Percentiles rank a stretch among this genome's conserved stretches.
These are phyloP conservation scores for Stenocarpella maydis DNA, from an alignment of 2,329 filamentous ascomycete genomes.

Conservation along the genomic window DNA sequence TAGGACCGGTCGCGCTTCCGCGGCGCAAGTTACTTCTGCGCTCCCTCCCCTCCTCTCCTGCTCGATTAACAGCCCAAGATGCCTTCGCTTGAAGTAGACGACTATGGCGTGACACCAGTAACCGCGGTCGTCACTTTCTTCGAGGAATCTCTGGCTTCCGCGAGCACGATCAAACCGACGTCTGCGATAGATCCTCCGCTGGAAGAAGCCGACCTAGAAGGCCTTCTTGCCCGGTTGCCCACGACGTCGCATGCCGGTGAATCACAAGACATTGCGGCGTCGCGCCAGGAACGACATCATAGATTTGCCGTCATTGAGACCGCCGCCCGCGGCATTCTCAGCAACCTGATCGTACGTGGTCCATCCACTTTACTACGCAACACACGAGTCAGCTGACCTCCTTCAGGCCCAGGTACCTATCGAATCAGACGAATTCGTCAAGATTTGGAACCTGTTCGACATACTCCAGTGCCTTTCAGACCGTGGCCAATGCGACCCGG, in stretches of 20 bases:
- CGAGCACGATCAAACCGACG: slow-evolving; percentile 65
- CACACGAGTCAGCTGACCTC: slow-evolving; percentile 44
- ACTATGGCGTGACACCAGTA: slow-evolving; percentile 61
- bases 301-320: slow-evolving; percentile 82
- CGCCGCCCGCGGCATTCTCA: slow-evolving; percentile 82
- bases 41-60: background rate
- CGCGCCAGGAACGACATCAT: slow-evolving; percentile 48
- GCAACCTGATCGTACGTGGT: slow-evolving; percentile 74
- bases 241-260: slow-evolving; percentile 44
- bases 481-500: slow-evolving; percentile 78
- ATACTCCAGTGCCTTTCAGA: slow-evolving; percentile 90
- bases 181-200: slow-evolving; percentile 77
- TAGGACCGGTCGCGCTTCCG: slow-evolving; percentile 9
- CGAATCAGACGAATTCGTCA: slow-evolving; percentile 78
- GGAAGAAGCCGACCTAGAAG: slow-evolving; percentile 70
- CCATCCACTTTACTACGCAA: slow-evolving; percentile 21
- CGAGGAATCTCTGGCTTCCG: slow-evolving; percentile 64
- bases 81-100: slow-evolving; percentile 56
- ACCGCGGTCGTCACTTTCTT: slow-evolving; percentile 63
- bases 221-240: slow-evolving; percentile 52
- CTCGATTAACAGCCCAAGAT: slow-evolving; percentile 47
- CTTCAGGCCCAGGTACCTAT: slow-evolving; percentile 76
- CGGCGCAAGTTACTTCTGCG: slow-evolving; percentile 26
- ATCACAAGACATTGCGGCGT: slow-evolving; percentile 42
- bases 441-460: slow-evolving; percentile 93